Conservation (phyloP, 768 basidiomycete genomes). For the Suillus alpinus region DNA sequence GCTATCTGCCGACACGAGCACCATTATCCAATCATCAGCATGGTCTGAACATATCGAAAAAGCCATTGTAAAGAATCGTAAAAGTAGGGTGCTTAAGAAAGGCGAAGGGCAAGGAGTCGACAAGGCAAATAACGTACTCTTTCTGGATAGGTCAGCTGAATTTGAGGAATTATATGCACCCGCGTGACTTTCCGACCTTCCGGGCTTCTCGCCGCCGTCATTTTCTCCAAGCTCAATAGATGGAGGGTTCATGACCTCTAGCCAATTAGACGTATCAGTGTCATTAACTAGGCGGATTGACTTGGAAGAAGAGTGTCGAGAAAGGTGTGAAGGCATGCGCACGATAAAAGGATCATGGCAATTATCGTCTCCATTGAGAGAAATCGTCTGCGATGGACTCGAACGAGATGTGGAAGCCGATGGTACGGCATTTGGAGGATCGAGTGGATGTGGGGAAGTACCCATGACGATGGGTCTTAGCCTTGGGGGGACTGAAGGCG, state of each 20-base stretch:
- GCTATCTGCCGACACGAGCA: constrained; percentile 20
- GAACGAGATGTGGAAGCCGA: constrained; percentile 8
- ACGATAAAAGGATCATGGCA: constrained; percentile 47
- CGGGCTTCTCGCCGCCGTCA: background rate
- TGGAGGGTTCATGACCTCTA: constrained; percentile 38
- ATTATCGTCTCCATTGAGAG: constrained; percentile 18
- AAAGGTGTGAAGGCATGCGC: constrained; percentile 33
- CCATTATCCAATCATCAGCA: constrained; percentile 4
- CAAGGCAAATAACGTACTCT: constrained; percentile 33
- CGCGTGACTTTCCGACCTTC: constrained; percentile 2
- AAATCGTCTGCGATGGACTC: background rate
- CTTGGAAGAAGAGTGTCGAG: constrained; percentile 26
- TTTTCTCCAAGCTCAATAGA: background rate
- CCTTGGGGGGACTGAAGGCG: constrained; percentile 10
- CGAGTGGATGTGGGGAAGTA: background rate
- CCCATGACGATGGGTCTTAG: constrained; percentile 17
- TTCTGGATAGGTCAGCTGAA: constrained; percentile 32
- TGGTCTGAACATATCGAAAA: constrained; percentile 1
- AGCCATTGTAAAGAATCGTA: background rate
- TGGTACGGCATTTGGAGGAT: background rate
- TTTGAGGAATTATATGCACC: constrained; percentile 16
- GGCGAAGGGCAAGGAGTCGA: constrained; percentile 4
- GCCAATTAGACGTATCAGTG: constrained; percentile 42
- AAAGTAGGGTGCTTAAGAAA: background rate
- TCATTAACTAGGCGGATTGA: constrained; percentile 20